phyloP scores from a whole-genome alignment of 768 basidiomycete genomes.

The Asterophora parasitica region DNA sequence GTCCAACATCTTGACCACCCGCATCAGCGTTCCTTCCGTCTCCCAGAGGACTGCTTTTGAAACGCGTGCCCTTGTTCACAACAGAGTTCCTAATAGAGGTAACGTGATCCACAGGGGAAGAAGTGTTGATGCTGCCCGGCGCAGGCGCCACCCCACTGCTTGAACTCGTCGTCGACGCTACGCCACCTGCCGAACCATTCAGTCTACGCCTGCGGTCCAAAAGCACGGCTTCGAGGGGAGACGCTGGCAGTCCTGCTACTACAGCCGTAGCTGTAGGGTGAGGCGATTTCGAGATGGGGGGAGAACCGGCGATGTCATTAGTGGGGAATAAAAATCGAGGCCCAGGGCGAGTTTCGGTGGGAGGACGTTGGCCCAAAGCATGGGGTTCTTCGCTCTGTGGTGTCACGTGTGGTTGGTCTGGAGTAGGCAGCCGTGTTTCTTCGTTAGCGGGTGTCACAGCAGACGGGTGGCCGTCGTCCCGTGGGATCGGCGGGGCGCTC shows the following conservation, averaged over 20 bases:
- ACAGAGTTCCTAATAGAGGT: slow-evolving; percentile 9
- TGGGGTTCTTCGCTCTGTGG: background rate
- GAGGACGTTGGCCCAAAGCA: background rate
- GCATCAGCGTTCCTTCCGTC: slow-evolving; percentile 38
- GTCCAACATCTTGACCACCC: slow-evolving; percentile 34
- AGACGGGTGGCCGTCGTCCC: slow-evolving; percentile 24
- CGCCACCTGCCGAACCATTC: slow-evolving; percentile 13
- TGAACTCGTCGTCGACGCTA: slow-evolving; percentile 9
- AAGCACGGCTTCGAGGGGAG: slow-evolving; percentile 62
- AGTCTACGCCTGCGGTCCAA: slow-evolving; percentile 61
- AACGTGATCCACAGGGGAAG: background rate
- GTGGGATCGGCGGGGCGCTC: slow-evolving; percentile 55
- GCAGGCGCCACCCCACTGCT: background rate
- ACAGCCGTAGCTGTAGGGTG: slow-evolving; percentile 9
- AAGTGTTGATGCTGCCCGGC: background rate
- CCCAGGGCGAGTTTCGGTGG: background rate
- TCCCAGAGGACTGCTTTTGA: slow-evolving; percentile 71
- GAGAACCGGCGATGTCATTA: background rate
- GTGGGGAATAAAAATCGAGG: background rate
- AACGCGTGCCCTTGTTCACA: slow-evolving; percentile 47
- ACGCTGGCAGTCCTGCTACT: slow-evolving; percentile 43
- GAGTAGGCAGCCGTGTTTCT: slow-evolving; percentile 8
- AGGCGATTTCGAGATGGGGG: background rate
- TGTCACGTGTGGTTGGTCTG: slow-evolving; percentile 8
- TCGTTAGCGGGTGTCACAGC: slow-evolving; percentile 6